phyloP scores from a whole-genome alignment of 345 rosid species.

The Turritis glabra region DNA sequence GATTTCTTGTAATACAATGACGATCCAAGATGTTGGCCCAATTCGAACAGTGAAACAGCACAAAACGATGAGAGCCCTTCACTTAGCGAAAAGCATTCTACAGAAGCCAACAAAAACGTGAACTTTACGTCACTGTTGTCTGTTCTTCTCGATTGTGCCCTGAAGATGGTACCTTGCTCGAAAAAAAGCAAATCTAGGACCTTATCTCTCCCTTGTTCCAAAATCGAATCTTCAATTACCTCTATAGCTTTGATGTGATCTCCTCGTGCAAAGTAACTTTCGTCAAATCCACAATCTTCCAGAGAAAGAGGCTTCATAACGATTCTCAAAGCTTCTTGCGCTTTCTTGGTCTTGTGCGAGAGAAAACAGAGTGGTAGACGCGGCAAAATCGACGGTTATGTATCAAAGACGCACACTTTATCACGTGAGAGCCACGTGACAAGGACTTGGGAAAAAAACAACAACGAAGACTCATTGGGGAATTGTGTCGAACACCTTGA shows the following conservation, averaged over 20 bases:
- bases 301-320: background rate
- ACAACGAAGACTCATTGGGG: background rate
- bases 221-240: conserved; percentile 6
- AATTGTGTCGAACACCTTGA: conserved; percentile 18
- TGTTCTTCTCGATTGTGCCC: background rate
- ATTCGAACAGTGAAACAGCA: background rate
- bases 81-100: background rate
- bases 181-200: background rate
- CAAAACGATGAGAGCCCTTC: background rate
- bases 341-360: background rate
- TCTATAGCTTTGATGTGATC: background rate
- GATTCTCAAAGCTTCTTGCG: background rate
- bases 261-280: background rate
- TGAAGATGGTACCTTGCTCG: conserved; percentile 10
- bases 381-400: background rate
- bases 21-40: background rate
- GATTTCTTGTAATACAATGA: background rate
- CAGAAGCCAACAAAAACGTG: background rate
- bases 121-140: background rate
- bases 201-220: background rate
- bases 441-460: background rate
- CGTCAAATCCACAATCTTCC: background rate
- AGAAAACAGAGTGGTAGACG: background rate
- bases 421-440: background rate
- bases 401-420: background rate